These are phyloP conservation scores for Atractiella rhizophila DNA, from an alignment of 768 basidiomycete species.

Conservation along the genomic window DNA sequence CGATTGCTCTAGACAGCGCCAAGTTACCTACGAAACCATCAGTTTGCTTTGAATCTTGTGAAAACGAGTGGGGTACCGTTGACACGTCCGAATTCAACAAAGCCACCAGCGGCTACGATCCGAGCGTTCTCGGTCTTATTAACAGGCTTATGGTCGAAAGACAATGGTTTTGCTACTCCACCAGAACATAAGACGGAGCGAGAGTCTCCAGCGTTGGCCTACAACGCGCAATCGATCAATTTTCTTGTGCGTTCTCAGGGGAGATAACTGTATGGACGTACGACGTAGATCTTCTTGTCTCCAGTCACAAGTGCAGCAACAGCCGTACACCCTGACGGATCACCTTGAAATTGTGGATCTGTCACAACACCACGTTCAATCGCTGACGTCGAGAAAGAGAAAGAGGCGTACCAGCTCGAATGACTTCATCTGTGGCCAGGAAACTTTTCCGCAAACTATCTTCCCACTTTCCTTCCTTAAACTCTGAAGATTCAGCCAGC, in stretches of 20 bases:
- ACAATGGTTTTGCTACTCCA: conserved; percentile 66
- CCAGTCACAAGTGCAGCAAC: conserved; percentile 71
- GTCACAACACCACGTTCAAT: conserved; percentile 8
- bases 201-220: conserved; percentile 98
- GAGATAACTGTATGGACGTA: neutral
- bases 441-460: conserved; percentile 66
- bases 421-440: conserved; percentile 79
- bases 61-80: conserved; percentile 38
- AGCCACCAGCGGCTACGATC: conserved; percentile 75
- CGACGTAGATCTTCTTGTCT: conserved; percentile 32
- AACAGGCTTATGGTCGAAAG: conserved; percentile 85
- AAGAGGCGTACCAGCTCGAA: conserved; percentile 38
- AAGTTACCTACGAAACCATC: conserved; percentile 44
- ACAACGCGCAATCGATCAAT: neutral
- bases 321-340: conserved; percentile 90
- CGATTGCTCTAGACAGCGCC: conserved; percentile 75
- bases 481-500: conserved; percentile 43
- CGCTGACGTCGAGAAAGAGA: neutral
- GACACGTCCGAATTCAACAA: conserved; percentile 84
- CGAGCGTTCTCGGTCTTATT: conserved; percentile 64
- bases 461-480: conserved; percentile 42
- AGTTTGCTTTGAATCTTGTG: neutral
- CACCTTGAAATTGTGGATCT: conserved; percentile 68
- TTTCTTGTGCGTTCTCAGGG: neutral
- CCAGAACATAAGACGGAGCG: conserved; percentile 61